Evolutionary conservation across 495 filamentous ascomycete species (phyloP), one percentile per base, ranked within the genome.

Genomic region (Hypoxylon lienhwacheense): DNA sequence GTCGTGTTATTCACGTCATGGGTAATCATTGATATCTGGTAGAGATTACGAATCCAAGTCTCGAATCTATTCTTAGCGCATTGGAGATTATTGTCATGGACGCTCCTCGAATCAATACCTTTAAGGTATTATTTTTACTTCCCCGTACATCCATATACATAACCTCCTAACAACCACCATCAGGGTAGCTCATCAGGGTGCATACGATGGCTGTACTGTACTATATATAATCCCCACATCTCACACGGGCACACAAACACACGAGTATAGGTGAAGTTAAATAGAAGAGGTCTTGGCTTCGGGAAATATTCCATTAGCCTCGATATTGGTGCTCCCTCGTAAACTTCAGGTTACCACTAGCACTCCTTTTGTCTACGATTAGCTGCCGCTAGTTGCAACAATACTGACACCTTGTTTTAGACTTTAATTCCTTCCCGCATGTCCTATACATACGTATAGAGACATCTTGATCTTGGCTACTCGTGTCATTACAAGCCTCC

Each of bases 331-430:
- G 50, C 31, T 40, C 31, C 48, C 22, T 39, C 43, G 48, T 41
- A 48, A 47, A 48, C 43, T 59, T 54, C 44, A 33, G 7, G 46
- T 17, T 40, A 40, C 22, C 43, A 47, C 48, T 47, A 48, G 48
- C 52, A 32, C 42, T 42, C 28, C 55, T 10, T 47, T 26, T 14
- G 26, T 47, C 6, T 51, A 37, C 25, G 39, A 43, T 34, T 28
- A 54, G 37, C 41, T 40, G 37, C 55, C 48, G 49, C 55, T 59
- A 59, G 35, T 59, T 39, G 44, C 48, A 53, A 53, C 55, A 43
- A 31, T 20, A 59, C 44, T 59, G 39, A 59, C 49, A 59, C 57
- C 40, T 55, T 60, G 57, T 60, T 60, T 60, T 50, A 60, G 45
- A 54, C 46, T 51, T 41, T 55, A 45, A 40, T 50, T 60, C 32